Percentiles rank a stretch among this genome's conserved stretches.
phyloP scores from a whole-genome alignment of 805 yeast species.

The Yamadazyma ubonensis region DNA sequence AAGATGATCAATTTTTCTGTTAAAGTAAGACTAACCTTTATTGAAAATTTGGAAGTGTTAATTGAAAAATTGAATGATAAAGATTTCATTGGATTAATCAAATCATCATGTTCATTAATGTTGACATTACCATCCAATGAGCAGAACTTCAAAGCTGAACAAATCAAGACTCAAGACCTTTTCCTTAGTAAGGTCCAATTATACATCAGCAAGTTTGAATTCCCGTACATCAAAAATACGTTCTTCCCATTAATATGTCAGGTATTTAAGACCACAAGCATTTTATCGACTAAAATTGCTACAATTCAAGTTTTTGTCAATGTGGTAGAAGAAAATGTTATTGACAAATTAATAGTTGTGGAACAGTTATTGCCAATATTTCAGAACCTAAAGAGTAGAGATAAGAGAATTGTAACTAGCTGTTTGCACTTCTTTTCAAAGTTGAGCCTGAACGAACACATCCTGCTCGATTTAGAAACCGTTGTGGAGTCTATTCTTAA shows the following conservation, averaged over 20 bases:
- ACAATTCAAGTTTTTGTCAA: conserved; percentile 60
- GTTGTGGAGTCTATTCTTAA: conserved; percentile 29
- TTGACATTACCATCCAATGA: conserved; percentile 27
- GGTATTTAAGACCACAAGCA: conserved; percentile 80
- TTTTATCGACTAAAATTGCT: conserved; percentile 71
- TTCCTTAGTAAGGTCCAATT: conserved; percentile 45
- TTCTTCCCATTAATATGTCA: conserved; percentile 71
- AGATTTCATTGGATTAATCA: conserved; percentile 49
- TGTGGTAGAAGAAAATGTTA: conserved; percentile 55
- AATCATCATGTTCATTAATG: conserved; percentile 42
- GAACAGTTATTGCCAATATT: conserved; percentile 84
- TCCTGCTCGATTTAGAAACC: conserved; percentile 30
- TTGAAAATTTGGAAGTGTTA: conserved; percentile 49
- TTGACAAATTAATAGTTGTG: conserved; percentile 68
- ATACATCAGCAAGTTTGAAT: conserved; percentile 53
- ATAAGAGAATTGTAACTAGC: conserved; percentile 54
- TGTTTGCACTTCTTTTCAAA: conserved; percentile 49
- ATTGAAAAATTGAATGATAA: conserved; percentile 49
- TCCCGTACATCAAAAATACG: conserved; percentile 67
- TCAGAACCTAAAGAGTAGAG: conserved; percentile 72
- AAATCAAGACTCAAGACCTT: conserved; percentile 49
- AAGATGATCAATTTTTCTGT: conserved; percentile 33
- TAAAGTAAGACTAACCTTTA: conserved; percentile 28
- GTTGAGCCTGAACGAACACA: conserved; percentile 44
- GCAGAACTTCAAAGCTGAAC: conserved; percentile 29